Evolutionary conservation across 2,329 filamentous ascomycete species (phyloP), one percentile per base, ranked within the genome.

Genomic region (Fusarium pseudonygamai): DNA sequence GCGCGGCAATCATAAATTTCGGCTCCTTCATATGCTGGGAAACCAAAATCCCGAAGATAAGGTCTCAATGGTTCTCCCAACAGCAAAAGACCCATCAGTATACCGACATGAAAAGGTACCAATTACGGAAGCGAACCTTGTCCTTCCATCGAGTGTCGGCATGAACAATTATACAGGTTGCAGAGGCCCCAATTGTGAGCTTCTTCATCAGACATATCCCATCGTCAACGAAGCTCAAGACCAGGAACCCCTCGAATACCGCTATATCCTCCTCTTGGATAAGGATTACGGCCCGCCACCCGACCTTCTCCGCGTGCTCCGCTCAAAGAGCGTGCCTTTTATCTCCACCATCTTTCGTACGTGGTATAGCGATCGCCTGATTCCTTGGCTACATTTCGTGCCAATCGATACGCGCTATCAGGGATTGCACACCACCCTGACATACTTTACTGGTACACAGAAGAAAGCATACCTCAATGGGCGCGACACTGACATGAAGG

Each of bases 301-400:
- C 16, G 78, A 83, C 24, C 87, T 94, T 73, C 81, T 93, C 15
- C 87, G 88, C 1, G 91, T 92, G 65, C 80, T 96, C 10, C 87
- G 88, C 52, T 93, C 92, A 22, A 84, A 84, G 70, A 91, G 88
- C 53, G 85, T 95, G 10, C 93, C 93, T 0, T 89, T 96, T 78
- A 87, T 94, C 72, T 89, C 90, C 4, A 90, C 90, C 0, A 85
- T 96, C 12, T 96, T 95, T 81, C 88, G 90, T 30, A 90, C 94
- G 78, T 97, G 94, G 94, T 93, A 92, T 81, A 92, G 93, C 66
- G 90, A 91, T 56, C 89, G 94, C 11, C 82, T 96, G 22, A 88
- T 87, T 65, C 89, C 93, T 0, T 97, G 93, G 93, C 84, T 91
- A 49, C 93, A 97, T 79, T 96, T 94, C 76, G 91, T 96, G 4